Evolutionary conservation across 2,329 filamentous ascomycete species (phyloP), one percentile per base, ranked within the genome.

Genomic region (Gnomoniopsis sp.): DNA sequence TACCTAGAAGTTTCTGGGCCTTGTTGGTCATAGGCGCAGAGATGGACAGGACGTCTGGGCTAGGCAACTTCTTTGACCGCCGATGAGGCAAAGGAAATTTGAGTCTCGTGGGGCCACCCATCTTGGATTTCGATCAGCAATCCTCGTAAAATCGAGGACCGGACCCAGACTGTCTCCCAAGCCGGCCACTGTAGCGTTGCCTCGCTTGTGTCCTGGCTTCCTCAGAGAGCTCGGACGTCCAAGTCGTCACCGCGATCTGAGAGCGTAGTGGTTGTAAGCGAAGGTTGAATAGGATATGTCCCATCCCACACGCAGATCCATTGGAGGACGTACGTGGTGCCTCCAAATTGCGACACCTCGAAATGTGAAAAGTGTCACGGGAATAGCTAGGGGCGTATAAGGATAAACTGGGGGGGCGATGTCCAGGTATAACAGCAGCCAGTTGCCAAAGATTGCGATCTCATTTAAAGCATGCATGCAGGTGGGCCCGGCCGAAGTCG

Each of bases 1-100:
- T 75, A 23, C 80, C 81, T 43, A 83, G 67, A 17, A 83, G 74
- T 64, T 76, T 79, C 63, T 82, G 79, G 1, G 77, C 80, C 66
- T 83, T 83, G 49, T 50, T 61, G 59, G 77, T 79, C 64, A 79
- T 71, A 2, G 75, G 73, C 38, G 71, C 70, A n/a, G 71, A 67
- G 10, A 70, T 65, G 17, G 65, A 66, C 33, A 66, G 66, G 36
- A 61, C 56, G 44, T 61, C 59, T 26, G 66, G 65, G 38, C 65
- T 68, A 11, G 71, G 61, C 41, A 66, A 52, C 38, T 71, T 71
- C 67, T 79, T 82, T 59, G 72, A 67, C 59, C 71, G 77, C 61
- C 79, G 77, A 54, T 79, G 75, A 54, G 79, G 74, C 17, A 81
- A 68, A 33, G 78, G 74, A 53, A 82, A 82, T 43, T 70, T 75